A percentile compares a stretch with the other conserved stretches of the same genome.
phyloP scores from a whole-genome alignment of 306 rosid genomes.

The Malus asiatica region DNA sequence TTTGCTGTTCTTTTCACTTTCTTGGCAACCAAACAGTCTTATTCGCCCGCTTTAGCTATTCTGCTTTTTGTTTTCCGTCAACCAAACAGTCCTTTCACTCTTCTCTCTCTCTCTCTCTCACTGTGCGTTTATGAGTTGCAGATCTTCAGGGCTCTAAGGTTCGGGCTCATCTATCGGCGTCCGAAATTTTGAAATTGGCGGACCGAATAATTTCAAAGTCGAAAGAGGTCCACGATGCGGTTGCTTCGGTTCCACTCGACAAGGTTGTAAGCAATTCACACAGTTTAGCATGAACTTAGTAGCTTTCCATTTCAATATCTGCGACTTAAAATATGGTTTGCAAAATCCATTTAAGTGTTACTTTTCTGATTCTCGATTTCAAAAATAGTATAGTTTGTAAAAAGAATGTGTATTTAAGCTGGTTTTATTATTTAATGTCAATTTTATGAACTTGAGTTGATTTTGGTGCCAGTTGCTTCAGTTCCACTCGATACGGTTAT shows the following conservation, averaged over 20 bases:
- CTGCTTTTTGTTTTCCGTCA: background rate
- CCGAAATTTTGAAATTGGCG: slow-evolving; percentile 72
- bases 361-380: background rate
- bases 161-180: slow-evolving; percentile 53
- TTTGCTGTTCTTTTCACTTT: background rate
- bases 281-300: background rate
- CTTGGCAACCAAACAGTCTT: background rate
- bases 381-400: background rate
- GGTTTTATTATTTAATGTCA: no score
- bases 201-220: slow-evolving; percentile 66
- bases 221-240: slow-evolving; percentile 61
- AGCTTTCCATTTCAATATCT: background rate
- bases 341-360: background rate
- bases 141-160: slow-evolving; percentile 69
- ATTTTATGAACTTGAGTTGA: background rate
- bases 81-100: background rate
- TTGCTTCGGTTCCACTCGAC: slow-evolving; percentile 73
- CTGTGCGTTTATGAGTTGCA: slow-evolving; percentile 21
- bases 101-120: background rate
- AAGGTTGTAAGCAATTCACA: slow-evolving; percentile 43
- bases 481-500: slow-evolving; percentile 74
- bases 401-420: background rate
- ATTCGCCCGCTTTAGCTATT: background rate
- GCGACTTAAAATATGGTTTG: background rate
- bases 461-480: slow-evolving; percentile 39